A percentile compares a stretch with the other conserved stretches of the same genome.
Conservation (phyloP, 495 filamentous ascomycete species). For the Hypomontagnella submonticulosa region DNA sequence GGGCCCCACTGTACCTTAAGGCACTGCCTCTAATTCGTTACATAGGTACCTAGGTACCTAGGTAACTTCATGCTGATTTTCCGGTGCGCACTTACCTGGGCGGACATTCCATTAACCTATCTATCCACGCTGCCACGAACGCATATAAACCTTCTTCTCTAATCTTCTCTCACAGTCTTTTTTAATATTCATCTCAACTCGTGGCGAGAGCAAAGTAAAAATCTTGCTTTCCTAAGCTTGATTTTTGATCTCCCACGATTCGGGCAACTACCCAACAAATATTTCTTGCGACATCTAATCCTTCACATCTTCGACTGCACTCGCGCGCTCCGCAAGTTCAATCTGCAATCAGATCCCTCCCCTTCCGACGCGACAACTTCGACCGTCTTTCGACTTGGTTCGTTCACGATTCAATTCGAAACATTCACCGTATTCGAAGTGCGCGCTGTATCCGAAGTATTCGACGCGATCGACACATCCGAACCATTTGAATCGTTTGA, state of each 20-base stretch:
- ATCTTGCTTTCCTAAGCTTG: background rate
- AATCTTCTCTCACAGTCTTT: constrained; percentile 12
- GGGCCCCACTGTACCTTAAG: background rate
- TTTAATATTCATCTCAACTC: background rate
- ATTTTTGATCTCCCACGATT: background rate
- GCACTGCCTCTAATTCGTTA: too few relatives aligned
- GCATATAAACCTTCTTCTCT: background rate
- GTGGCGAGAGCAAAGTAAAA: constrained; percentile 1
- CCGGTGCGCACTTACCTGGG: background rate
- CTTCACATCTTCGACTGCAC: background rate
- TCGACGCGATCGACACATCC: too few relatives aligned
- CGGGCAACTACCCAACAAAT: background rate
- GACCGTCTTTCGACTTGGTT: constrained; percentile 4
- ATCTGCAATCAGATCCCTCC: constrained; percentile 1
- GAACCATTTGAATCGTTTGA: too few relatives aligned
- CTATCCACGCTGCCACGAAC: background rate
- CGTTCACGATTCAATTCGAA: constrained; percentile 9
- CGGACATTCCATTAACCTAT: constrained; percentile 12
- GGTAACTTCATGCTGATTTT: constrained; percentile 17
- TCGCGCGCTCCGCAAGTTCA: background rate
- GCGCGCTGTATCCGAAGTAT: too few relatives aligned
- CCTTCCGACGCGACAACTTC: constrained; percentile 12
- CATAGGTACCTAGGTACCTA: background rate
- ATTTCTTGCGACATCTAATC: constrained; percentile 15
- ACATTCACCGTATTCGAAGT: background rate